phyloP scores from a whole-genome alignment of 2,329 filamentous ascomycete genomes.

The Fonsecaea pedrosoi region DNA sequence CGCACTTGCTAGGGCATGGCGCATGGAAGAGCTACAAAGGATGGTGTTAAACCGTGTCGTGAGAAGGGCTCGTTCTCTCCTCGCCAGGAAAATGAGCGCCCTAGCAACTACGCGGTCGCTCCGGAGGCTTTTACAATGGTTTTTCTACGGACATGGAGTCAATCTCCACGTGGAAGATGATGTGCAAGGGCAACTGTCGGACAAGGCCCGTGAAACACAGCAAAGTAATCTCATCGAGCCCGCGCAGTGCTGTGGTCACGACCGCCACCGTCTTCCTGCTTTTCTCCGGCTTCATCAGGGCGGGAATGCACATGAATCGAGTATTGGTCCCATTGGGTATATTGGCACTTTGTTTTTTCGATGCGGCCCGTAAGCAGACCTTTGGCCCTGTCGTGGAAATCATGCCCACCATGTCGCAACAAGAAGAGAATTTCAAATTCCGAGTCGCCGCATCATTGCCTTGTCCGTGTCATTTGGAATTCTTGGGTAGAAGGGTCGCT shows the following conservation, averaged over 20 bases:
- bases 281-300: neutral
- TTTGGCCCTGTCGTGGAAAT: too few relatives aligned
- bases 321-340: slow-evolving; percentile 1
- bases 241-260: neutral
- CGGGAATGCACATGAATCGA: neutral
- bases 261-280: neutral
- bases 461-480: neutral
- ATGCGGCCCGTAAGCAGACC: too few relatives aligned
- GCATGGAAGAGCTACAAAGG: neutral
- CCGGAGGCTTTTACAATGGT: neutral
- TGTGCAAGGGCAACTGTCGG: neutral
- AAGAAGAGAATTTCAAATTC: neutral
- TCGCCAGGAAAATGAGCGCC: neutral
- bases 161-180: neutral
- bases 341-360: neutral
- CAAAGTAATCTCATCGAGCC: neutral
- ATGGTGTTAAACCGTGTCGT: neutral
- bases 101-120: neutral
- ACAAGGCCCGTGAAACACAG: neutral
- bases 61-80: neutral
- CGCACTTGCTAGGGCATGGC: neutral
- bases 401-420: neutral
- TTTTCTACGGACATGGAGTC: neutral
- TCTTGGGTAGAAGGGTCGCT: neutral
- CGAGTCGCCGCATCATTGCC: neutral